Evolutionary conservation across 2,329 filamentous ascomycete species (phyloP), one percentile per base, ranked within the genome.

Genomic region (Ustulina deusta): DNA sequence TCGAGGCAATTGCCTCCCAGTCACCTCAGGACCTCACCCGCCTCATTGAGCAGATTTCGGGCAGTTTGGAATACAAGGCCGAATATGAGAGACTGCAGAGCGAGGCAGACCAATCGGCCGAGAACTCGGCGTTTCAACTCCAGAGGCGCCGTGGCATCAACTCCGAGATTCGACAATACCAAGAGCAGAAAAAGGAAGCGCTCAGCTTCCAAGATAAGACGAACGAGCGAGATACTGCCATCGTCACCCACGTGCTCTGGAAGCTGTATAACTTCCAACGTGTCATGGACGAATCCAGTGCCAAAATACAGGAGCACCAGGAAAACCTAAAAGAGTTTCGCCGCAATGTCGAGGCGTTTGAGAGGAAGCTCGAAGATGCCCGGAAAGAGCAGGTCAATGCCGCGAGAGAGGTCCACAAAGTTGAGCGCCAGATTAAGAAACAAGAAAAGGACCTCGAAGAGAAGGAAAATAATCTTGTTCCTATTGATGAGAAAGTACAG

Each of bases 1-100:
- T 99, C 20, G 96, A 99, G 80, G 93, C 94, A 27, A 97, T 99
- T 76, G 97, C 96, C 1, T 94, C 94, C 7, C 96, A 98, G 78
- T 97, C 94, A 0, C 94, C 96, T 0, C 94, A 94, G 74, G 96
- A 98, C 76, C 87, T 99, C 44, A 99, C 96, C 0, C 89, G 93
- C 58, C 83, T 99, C 58, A 97, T 99, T 64, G 96, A 99, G 81
- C 96, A 98, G 80, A 98, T 99, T 69, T 98, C 95, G 0, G 96
- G 96, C 52, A 97, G 94, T 79, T 82, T 98, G 59, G 96, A 99
- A 75, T 93, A 94, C 82, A 98, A 98, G 81, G 88, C 90, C 10
- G 94, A 97, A 74, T 99, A 99, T 78, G 97, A 99, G 77, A 88
- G 86, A 63, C 84, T 97, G n/a, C 95, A 98, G 80, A 86, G 86